A percentile compares a stretch with the other conserved stretches of the same genome.
phyloP scores from a whole-genome alignment of 129 eudicot species.

The Escallonia herrerae region DNA sequence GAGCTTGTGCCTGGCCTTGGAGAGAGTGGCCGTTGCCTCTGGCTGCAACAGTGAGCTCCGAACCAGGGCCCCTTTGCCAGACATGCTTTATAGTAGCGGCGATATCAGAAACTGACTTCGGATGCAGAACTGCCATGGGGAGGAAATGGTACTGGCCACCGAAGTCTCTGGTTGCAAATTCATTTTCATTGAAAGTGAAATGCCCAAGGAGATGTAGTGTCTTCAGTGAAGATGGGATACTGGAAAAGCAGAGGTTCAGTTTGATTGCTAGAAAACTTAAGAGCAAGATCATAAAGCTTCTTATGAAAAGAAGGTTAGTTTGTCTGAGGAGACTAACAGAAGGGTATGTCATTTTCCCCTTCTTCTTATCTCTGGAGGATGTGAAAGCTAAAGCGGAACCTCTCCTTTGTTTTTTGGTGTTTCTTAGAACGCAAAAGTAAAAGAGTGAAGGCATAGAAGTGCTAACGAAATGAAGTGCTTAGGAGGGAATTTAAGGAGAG shows the following conservation, averaged over 20 bases:
- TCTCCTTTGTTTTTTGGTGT: conserved; percentile 3
- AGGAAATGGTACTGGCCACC: conserved; percentile 52
- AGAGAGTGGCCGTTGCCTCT: conserved; percentile 90
- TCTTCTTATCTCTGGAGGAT: not conserved
- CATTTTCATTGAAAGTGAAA: conserved; percentile 50
- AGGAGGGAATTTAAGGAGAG: conserved; percentile 47
- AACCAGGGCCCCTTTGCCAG: conserved; percentile 64
- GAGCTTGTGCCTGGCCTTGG: conserved; percentile 81
- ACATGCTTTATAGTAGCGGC: conserved; percentile 48
- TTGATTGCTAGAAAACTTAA: conserved; percentile 37
- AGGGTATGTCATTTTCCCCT: conserved; percentile 21
- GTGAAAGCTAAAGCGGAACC: conserved; percentile 1
- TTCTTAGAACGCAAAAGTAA: not conserved
- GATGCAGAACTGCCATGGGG: conserved; percentile 76
- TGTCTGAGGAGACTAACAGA: conserved; percentile 16
- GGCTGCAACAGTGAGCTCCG: conserved; percentile 79
- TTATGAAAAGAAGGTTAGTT: conserved; percentile 25
- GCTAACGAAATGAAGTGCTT: conserved; percentile 28
- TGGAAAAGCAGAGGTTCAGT: conserved; percentile 44
- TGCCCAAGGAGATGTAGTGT: conserved; percentile 43
- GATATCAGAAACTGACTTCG: conserved; percentile 66
- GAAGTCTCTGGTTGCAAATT: conserved; percentile 67
- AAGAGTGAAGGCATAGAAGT: conserved; percentile 8
- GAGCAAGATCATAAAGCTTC: conserved; percentile 53
- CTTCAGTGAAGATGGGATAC: conserved; percentile 41